Evolutionary conservation across 1,139 yeast genomes (phyloP).

Genomic region (Meyerozyma sp.): DNA sequence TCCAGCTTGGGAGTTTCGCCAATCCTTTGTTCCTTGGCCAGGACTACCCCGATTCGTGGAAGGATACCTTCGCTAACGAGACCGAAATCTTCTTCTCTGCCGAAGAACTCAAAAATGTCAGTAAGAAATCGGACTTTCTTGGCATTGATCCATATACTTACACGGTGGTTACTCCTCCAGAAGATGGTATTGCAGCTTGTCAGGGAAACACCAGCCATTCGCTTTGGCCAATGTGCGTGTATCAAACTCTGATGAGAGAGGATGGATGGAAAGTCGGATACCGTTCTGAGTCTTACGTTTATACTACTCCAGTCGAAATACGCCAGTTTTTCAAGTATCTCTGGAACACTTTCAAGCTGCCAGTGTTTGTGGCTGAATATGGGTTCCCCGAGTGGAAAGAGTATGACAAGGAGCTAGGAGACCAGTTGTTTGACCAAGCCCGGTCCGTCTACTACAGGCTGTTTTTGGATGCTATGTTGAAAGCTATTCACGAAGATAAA

Average conservation of each 20-base stretch:
- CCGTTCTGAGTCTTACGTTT: constrained; percentile 18
- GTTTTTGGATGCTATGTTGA: constrained; percentile 21
- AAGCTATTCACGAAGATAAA: constrained; percentile 18
- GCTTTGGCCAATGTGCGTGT: constrained; percentile 19
- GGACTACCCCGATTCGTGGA: constrained; percentile 24
- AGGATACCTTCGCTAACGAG: constrained; percentile 14
- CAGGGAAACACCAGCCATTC: constrained; percentile 10
- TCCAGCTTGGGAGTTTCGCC: constrained; percentile 21
- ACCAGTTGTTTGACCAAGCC: constrained; percentile 22
- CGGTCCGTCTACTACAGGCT: constrained; percentile 26
- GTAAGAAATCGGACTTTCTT: constrained; percentile 24
- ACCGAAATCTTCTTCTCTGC: constrained; percentile 15
- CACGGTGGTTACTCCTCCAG: constrained; percentile 15
- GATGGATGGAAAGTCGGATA: constrained; percentile 27
- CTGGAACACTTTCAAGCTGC: constrained; percentile 16
- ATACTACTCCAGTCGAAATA: constrained; percentile 16
- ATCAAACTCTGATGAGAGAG: constrained; percentile 9
- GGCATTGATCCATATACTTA: constrained; percentile 34
- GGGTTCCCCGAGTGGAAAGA: constrained; percentile 32
- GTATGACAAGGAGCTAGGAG: constrained; percentile 17
- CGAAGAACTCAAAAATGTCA: constrained; percentile 18
- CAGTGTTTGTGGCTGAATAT: constrained; percentile 22
- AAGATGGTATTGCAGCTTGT: constrained; percentile 15
- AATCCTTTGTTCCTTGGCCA: constrained; percentile 27
- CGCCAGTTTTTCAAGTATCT: constrained; percentile 16